Percentiles rank a stretch among this genome's conserved stretches.
phyloP scores from a whole-genome alignment of 257 asterid species.

The Solanum neorickii region DNA sequence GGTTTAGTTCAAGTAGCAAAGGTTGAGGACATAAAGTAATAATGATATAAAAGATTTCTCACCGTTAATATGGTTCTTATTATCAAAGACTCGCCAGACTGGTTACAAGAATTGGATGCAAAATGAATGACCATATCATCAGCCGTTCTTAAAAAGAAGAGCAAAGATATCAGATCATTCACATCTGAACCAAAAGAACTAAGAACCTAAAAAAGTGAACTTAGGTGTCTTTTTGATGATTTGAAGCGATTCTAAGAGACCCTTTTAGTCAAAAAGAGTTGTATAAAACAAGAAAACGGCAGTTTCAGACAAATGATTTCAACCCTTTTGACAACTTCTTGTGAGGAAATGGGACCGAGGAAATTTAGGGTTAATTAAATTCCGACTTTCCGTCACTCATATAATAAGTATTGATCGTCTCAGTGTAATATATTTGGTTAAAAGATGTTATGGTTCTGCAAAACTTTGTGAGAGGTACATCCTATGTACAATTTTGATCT shows the following conservation, averaged over 20 bases:
- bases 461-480: background rate
- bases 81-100: constrained; percentile 49
- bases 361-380: background rate
- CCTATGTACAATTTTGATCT: background rate
- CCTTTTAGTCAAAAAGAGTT: background rate
- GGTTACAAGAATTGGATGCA: constrained; percentile 82
- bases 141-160: constrained; percentile 31
- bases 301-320: constrained; percentile 6
- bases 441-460: background rate
- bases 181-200: background rate
- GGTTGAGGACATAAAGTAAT: background rate
- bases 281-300: background rate
- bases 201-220: background rate
- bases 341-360: background rate
- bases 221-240: background rate
- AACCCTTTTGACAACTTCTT: constrained; percentile 4
- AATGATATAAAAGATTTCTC: background rate
- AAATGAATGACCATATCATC: constrained; percentile 67
- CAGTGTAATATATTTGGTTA: background rate
- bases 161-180: background rate
- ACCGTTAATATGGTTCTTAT: background rate
- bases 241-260: background rate
- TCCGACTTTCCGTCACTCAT: background rate
- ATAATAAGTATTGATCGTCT: background rate
- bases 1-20: background rate